Conservation (phyloP, 202 grass and related monocot genomes). For the Cymbopogon flexuosus region DNA sequence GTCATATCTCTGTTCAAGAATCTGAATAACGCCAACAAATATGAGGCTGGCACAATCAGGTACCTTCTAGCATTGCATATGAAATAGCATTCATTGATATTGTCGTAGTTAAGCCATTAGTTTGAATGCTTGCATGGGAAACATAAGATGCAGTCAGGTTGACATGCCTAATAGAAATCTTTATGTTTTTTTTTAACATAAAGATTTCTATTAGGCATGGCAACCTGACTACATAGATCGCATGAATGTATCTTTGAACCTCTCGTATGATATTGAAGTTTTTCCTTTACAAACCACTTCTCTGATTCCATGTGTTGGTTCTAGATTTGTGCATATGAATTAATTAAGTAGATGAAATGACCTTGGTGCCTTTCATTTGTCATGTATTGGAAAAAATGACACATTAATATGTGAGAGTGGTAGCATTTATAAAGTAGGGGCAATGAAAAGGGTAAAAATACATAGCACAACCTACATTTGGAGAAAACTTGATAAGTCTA, state of each 20-base stretch:
- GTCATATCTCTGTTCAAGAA: not conserved
- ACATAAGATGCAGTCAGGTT: not conserved
- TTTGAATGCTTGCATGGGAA: constrained; percentile 15
- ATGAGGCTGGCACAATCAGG: constrained; percentile 13
- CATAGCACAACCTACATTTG: not conserved
- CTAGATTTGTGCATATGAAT: not conserved
- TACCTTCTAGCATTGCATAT: not conserved
- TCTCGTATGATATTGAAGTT: not conserved
- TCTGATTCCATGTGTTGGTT: not conserved
- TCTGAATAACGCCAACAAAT: constrained; percentile 1
- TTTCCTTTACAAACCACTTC: constrained; percentile 5
- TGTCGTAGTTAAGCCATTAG: not conserved
- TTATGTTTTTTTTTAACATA: no score
- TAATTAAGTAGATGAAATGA: not conserved
- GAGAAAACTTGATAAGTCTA: not conserved
- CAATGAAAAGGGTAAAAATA: not conserved
- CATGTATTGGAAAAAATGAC: not conserved
- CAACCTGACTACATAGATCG: not conserved
- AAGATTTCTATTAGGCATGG: not conserved
- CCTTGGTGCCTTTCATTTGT: not conserved
- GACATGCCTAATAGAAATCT: no score
- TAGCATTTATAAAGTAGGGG: not conserved
- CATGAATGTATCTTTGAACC: constrained; percentile 6
- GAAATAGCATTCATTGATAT: not conserved
- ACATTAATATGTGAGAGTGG: not conserved